phyloP scores from a whole-genome alignment of 2,329 filamentous ascomycete genomes.

The Claviceps arundinis region DNA sequence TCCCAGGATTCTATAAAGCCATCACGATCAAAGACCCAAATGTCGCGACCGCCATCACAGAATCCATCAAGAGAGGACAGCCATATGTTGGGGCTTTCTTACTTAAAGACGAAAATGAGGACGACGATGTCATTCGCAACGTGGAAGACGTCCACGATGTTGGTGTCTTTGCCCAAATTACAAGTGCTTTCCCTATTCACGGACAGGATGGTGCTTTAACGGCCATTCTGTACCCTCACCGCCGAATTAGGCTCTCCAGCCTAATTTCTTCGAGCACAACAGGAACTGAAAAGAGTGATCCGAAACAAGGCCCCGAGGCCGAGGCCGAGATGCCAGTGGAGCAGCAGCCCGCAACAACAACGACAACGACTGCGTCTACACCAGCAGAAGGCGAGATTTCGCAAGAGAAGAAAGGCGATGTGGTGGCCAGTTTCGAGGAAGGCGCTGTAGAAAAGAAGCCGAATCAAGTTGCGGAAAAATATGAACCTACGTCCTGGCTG shows the following conservation, averaged over 20 bases:
- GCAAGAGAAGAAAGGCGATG: conserved; percentile 72
- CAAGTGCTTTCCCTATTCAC: conserved; percentile 82
- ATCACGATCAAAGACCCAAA: conserved; percentile 91
- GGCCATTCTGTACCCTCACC: conserved; percentile 89
- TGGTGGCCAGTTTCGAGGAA: conserved; percentile 96
- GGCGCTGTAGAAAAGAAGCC: conserved; percentile 47
- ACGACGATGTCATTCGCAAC: conserved; percentile 86
- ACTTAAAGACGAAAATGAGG: conserved; percentile 90
- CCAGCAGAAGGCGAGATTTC: conserved; percentile 34
- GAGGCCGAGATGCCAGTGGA: conserved; percentile 41
- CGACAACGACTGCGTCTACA: conserved; percentile 7
- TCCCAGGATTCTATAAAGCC: conserved; percentile 97
- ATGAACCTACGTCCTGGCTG: conserved; percentile 83
- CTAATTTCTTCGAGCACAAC: conserved; percentile 56
- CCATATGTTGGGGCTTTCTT: conserved; percentile 95
- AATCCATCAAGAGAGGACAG: conserved; percentile 93
- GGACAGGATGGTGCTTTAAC: conserved; percentile 78
- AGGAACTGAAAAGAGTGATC: conserved; percentile 37
- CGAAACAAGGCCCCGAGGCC: conserved; percentile 32
- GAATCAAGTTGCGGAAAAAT: conserved; percentile 39
- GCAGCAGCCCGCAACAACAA: conserved; percentile 29
- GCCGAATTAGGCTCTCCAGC: conserved; percentile 79
- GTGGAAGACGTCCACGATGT: conserved; percentile 88
- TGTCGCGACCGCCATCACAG: conserved; percentile 81
- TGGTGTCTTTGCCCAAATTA: conserved; percentile 95